These are phyloP conservation scores for Moricandia moricandioides DNA, from an alignment of 345 rosid species.

Conservation along the genomic window DNA sequence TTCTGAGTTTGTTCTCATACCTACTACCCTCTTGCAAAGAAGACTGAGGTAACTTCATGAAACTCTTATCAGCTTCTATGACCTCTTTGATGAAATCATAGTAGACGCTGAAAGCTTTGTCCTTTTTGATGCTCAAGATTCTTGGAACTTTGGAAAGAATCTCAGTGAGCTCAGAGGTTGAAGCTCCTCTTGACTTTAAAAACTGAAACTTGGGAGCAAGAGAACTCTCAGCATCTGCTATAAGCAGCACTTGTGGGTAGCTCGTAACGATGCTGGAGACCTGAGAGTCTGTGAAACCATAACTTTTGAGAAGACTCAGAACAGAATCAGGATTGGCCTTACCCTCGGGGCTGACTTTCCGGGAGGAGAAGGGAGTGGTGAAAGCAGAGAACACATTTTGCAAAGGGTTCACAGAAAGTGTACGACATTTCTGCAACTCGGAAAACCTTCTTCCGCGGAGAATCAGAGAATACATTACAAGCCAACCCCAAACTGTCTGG, in stretches of 20 bases:
- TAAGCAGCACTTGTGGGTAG: conserved; percentile 22
- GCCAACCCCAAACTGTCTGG: too few relatives aligned
- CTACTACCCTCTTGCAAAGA: neutral
- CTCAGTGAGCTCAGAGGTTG: conserved; percentile 17
- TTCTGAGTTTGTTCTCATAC: neutral
- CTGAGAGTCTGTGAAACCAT: conserved; percentile 32
- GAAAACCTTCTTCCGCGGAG: too few relatives aligned
- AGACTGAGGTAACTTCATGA: too few relatives aligned
- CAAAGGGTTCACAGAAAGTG: too few relatives aligned
- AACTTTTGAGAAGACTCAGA: conserved; percentile 1
- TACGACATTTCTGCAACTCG: too few relatives aligned
- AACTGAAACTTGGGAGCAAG: conserved; percentile 34
- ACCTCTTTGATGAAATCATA: conserved; percentile 20
- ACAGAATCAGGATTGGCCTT: conserved; percentile 4
- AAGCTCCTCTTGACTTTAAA: conserved; percentile 33
- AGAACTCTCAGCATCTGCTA: neutral
- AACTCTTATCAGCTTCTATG: neutral
- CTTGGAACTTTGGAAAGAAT: neutral
- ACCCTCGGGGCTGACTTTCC: neutral
- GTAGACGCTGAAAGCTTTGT: neutral
- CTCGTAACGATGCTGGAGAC: neutral
- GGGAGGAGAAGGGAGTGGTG: too few relatives aligned
- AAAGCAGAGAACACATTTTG: too few relatives aligned
- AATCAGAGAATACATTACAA: too few relatives aligned
- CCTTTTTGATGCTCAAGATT: conserved; percentile 4